These are phyloP conservation scores for Effrenium voratum DNA, from an alignment of 73 alveolate genomes.

Conservation along the genomic window DNA sequence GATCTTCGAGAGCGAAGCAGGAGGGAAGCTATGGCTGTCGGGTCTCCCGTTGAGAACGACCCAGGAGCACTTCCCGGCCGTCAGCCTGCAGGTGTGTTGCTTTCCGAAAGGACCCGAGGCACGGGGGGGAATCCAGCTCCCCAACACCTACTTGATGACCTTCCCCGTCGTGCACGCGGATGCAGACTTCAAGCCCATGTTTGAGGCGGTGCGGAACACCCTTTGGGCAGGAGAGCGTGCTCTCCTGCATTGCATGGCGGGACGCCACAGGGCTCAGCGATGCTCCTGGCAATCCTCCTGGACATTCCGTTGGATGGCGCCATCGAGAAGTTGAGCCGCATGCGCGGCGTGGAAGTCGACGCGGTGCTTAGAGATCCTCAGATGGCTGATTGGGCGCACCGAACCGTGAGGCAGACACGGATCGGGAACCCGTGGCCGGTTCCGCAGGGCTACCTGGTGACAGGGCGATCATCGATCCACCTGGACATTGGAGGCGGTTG, in stretches of 20 bases:
- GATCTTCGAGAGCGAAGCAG: background rate
- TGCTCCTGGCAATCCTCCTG: too few relatives aligned
- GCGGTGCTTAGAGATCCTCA: too few relatives aligned
- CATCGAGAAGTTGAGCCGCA: too few relatives aligned
- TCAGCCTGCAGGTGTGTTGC: background rate
- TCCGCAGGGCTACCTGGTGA: too few relatives aligned
- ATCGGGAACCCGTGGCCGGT: too few relatives aligned
- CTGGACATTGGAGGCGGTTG: too few relatives aligned
- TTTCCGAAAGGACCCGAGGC: background rate
- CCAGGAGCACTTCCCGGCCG: background rate
- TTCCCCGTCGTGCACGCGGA: background rate
- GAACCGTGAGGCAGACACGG: too few relatives aligned
- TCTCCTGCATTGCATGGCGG: background rate
- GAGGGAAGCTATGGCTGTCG: background rate
- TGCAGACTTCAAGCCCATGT: background rate
- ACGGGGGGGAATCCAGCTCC: background rate
- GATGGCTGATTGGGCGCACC: too few relatives aligned
- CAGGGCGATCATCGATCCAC: too few relatives aligned
- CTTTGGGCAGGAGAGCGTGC: background rate
- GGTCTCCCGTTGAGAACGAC: background rate
- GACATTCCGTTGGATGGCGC: too few relatives aligned
- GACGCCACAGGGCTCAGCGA: background rate
- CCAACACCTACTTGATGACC: background rate
- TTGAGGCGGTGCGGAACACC: background rate
- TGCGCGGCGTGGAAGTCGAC: too few relatives aligned